Percentiles rank a stretch among this genome's conserved stretches.
These are phyloP conservation scores for Letharia columbiana DNA, from an alignment of 495 filamentous ascomycete species.

Conservation along the genomic window DNA sequence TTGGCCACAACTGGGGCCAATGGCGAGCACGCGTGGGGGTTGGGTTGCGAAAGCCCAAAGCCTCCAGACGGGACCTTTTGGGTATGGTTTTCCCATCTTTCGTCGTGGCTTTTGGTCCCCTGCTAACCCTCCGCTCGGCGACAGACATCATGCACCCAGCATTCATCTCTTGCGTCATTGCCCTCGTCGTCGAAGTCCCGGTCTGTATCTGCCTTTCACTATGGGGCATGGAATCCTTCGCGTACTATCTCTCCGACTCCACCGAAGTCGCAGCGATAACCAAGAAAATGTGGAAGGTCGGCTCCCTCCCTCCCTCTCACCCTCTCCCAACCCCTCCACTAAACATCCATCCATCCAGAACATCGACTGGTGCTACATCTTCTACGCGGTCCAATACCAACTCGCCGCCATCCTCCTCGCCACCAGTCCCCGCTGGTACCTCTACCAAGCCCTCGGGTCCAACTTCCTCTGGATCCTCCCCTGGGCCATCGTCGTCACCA, in stretches of 20 bases:
- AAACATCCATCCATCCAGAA: conserved; percentile 30
- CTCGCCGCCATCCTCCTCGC: conserved; percentile 57
- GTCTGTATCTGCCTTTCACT: conserved; percentile 54
- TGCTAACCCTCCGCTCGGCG: not conserved
- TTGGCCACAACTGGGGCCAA: conserved; percentile 59
- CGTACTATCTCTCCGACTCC: conserved; percentile 48
- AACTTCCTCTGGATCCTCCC: conserved; percentile 63
- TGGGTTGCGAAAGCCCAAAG: conserved; percentile 32
- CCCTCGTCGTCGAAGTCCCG: conserved; percentile 50
- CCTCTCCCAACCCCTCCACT: conserved; percentile 16
- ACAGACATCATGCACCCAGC: conserved; percentile 47
- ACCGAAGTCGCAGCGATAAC: conserved; percentile 51
- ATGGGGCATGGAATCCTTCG: conserved; percentile 50
- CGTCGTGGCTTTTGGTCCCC: not conserved
- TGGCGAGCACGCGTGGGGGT: conserved; percentile 41
- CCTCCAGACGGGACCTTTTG: conserved; percentile 32
- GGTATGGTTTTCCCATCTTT: conserved; percentile 22
- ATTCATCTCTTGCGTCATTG: conserved; percentile 42
- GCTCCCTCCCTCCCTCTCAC: not conserved
- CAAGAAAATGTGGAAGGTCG: conserved; percentile 55
- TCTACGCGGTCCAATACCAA: conserved; percentile 59
- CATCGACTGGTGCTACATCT: conserved; percentile 69
- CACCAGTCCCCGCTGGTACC: conserved; percentile 57
- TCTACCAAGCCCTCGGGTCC: conserved; percentile 54
- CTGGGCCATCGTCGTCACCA: conserved; percentile 58